Conservation (phyloP, 805 yeast species). For the Hanseniaspora vineae region DNA sequence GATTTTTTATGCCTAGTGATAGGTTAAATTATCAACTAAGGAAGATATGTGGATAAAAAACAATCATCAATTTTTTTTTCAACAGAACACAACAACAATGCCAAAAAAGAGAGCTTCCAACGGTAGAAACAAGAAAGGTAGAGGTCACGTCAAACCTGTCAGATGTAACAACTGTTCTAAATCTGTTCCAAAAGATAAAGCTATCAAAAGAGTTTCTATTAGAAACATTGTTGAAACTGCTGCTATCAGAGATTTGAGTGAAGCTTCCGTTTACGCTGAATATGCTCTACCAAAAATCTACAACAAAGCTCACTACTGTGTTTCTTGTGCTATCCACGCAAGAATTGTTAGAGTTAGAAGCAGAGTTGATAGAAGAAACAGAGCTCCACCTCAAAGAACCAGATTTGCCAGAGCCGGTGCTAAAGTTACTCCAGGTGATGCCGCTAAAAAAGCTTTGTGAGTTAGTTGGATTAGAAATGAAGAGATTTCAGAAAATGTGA, state of each 20-base stretch:
- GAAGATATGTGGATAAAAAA: no score
- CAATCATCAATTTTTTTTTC: no score
- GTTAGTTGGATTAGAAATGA: constrained; percentile 4
- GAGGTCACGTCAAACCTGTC: constrained; percentile 99
- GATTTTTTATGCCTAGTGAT: no score
- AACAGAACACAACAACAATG: constrained; percentile 42
- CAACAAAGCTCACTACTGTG: constrained; percentile 99
- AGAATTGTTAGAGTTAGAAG: constrained; percentile 99
- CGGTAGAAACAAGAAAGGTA: constrained; percentile 99
- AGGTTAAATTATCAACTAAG: no score
- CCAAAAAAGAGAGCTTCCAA: constrained; percentile 99
- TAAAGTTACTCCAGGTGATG: constrained; percentile 93
- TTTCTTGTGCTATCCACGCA: constrained; percentile 99
- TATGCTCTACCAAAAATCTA: constrained; percentile 99
- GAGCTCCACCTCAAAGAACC: constrained; percentile 98
- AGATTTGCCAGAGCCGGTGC: constrained; percentile 86
- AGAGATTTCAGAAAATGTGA: no score
- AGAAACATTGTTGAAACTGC: constrained; percentile 99
- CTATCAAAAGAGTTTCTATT: constrained; percentile 99
- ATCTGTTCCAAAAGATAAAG: constrained; percentile 99
- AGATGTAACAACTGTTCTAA: constrained; percentile 99
- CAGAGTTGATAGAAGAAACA: constrained; percentile 94
- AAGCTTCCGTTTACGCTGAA: constrained; percentile 98
- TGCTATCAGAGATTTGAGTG: constrained; percentile 98
- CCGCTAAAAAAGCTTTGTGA: constrained; percentile 84